A percentile compares a stretch with the other conserved stretches of the same genome.
phyloP scores from a whole-genome alignment of 2,329 filamentous ascomycete species.

The Grosmannia huntii region DNA sequence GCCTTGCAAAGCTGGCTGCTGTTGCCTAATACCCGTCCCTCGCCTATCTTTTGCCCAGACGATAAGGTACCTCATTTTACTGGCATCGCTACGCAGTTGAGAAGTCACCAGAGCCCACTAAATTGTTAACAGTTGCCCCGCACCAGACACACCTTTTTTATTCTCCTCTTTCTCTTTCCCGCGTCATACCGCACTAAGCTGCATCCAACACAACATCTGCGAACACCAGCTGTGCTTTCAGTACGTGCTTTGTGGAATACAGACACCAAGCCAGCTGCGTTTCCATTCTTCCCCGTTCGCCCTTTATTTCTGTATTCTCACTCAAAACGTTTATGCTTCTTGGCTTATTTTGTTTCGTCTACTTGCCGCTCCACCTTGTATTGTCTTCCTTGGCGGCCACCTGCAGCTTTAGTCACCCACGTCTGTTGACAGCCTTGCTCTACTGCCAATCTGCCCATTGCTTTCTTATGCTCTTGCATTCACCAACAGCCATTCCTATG shows the following conservation, averaged over 20 bases:
- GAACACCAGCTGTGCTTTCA: neutral
- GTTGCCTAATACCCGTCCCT: neutral
- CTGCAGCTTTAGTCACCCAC: neutral
- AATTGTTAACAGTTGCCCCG: neutral
- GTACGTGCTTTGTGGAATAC: neutral
- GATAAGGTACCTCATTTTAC: neutral
- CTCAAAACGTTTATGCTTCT: neutral
- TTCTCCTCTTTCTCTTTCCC: neutral
- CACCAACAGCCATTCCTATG: neutral
- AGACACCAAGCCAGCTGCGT: neutral
- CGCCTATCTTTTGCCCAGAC: neutral
- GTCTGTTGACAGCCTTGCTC: neutral
- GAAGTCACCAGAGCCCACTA: neutral
- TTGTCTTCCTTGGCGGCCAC: neutral
- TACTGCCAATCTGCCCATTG: neutral
- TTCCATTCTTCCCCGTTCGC: neutral
- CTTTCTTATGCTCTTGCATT: neutral
- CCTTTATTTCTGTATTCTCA: neutral
- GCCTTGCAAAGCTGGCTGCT: neutral
- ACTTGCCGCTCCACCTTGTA: neutral
- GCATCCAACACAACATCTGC: neutral
- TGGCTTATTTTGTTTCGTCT: neutral
- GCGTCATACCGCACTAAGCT: conserved; percentile 4
- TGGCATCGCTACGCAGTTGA: no score
- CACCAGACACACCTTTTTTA: neutral